phyloP scores from a whole-genome alignment of 331 rosid genomes.

The Rhamnella rubrinervis region DNA sequence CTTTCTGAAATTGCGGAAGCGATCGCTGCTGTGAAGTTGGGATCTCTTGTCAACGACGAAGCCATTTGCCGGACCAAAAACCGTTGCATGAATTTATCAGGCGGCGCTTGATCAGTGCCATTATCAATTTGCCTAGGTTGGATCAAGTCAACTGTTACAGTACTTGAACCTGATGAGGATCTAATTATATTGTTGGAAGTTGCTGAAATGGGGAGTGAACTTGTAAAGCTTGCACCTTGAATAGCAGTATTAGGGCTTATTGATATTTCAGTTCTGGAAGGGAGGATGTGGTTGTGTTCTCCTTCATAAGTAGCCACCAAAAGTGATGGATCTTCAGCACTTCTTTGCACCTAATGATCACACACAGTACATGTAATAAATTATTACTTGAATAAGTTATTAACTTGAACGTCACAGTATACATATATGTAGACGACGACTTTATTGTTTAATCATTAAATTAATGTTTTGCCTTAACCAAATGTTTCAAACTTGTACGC shows the following conservation, averaged over 20 bases:
- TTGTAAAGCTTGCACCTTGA: slow-evolving; percentile 19
- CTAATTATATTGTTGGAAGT: neutral
- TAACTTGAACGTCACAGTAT: neutral
- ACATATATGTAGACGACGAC: no score
- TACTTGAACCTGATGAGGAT: slow-evolving; percentile 17
- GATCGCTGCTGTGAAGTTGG: slow-evolving; percentile 69
- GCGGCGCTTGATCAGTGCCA: neutral
- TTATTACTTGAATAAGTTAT: neutral
- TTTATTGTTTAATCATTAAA: no score
- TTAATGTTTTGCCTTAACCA: no score
- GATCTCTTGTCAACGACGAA: slow-evolving; percentile 69
- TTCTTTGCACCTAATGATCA: slow-evolving; percentile 82
- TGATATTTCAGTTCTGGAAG: slow-evolving; percentile 28
- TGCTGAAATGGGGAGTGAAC: slow-evolving; percentile 23
- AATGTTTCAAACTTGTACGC: no score
- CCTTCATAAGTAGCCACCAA: slow-evolving; percentile 90
- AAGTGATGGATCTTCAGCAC: slow-evolving; percentile 66
- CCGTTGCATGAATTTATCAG: slow-evolving; percentile 24
- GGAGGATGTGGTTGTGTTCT: slow-evolving; percentile 53
- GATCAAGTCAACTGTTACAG: slow-evolving; percentile 35
- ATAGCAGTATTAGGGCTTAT: slow-evolving; percentile 6
- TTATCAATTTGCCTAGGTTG: neutral
- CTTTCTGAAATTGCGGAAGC: slow-evolving; percentile 73
- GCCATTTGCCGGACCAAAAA: slow-evolving; percentile 74
- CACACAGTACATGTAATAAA: neutral